These are phyloP conservation scores for Diatrype stigma DNA, from an alignment of 2,329 filamentous ascomycete species.

Conservation along the genomic window DNA sequence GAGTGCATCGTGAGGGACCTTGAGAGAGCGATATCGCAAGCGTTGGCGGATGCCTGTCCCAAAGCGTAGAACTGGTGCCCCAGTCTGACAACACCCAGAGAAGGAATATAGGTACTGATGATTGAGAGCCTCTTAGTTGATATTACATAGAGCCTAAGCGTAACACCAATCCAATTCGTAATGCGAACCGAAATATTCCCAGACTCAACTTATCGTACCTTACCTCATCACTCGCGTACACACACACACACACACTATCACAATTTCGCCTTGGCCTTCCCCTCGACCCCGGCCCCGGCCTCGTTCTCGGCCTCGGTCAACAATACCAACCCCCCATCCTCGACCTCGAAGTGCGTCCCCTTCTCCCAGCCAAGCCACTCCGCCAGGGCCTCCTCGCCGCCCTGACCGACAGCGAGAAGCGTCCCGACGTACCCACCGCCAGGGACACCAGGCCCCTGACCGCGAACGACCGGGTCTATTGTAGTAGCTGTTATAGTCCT, in stretches of 20 bases:
- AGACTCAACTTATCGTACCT: too few species aligned
- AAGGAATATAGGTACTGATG: too few species aligned
- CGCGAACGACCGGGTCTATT: slow-evolving; percentile 37
- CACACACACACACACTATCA: too few species aligned
- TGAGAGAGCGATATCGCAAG: slow-evolving; percentile 4
- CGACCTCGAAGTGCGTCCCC: slow-evolving; percentile 66
- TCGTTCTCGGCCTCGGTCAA: background rate
- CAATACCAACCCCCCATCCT: slow-evolving; percentile 57
- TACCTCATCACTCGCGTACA: too few species aligned
- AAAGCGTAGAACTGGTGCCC: slow-evolving; percentile 7
- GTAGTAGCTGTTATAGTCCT: slow-evolving; percentile 10
- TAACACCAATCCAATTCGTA: too few species aligned
- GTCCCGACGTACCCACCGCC: slow-evolving; percentile 64
- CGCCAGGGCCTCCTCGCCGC: slow-evolving; percentile 64
- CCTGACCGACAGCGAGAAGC: slow-evolving; percentile 61
- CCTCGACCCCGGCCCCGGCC: too few species aligned
- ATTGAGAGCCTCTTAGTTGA: too few species aligned
- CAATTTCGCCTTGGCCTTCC: too few species aligned
- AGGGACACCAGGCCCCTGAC: slow-evolving; percentile 61
- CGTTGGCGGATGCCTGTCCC: slow-evolving; percentile 8
- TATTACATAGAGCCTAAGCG: too few species aligned
- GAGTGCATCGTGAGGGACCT: background rate
- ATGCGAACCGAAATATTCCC: too few species aligned
- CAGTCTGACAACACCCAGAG: background rate
- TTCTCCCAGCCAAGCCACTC: slow-evolving; percentile 75